Evolutionary conservation across 305 asterid genomes (phyloP).

Genomic region (Salvia sclarea): DNA sequence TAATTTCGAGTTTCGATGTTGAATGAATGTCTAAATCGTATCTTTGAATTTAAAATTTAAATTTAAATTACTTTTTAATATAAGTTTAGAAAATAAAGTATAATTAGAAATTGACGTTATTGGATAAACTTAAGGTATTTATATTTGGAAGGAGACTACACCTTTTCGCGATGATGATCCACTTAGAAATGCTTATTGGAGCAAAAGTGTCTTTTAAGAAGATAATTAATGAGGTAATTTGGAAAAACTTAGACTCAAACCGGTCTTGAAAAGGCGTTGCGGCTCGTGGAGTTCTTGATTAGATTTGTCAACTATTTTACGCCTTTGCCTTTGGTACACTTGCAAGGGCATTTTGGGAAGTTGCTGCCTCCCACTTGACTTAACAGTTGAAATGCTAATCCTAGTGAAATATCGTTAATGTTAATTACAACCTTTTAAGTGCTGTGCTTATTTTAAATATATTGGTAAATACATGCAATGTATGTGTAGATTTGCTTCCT

Average conservation of each 20-base stretch:
- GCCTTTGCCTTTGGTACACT: background rate
- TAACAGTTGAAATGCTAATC: background rate
- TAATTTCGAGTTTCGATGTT: no score
- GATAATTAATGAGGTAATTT: conserved; percentile 24
- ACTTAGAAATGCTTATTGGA: background rate
- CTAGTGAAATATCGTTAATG: background rate
- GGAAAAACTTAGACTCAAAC: conserved; percentile 3
- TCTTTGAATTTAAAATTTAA: no score
- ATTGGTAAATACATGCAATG: background rate
- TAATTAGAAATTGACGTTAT: background rate
- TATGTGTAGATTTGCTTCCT: background rate
- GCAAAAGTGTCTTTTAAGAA: conserved; percentile 10
- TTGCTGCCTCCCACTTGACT: background rate
- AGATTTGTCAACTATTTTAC: conserved; percentile 21
- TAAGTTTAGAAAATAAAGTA: background rate
- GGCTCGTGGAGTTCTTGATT: conserved; percentile 17
- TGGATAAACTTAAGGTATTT: conserved; percentile 7
- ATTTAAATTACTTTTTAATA: no score
- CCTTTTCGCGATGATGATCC: background rate
- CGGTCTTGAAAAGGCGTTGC: conserved; percentile 30
- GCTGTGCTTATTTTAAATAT: background rate
- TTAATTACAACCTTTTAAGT: background rate
- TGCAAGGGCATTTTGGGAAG: conserved; percentile 8
- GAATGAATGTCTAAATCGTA: no score
- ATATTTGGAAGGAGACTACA: background rate